Conservation (phyloP, 192 early-diverging fungal genomes). For the Coemansia sp. region DNA sequence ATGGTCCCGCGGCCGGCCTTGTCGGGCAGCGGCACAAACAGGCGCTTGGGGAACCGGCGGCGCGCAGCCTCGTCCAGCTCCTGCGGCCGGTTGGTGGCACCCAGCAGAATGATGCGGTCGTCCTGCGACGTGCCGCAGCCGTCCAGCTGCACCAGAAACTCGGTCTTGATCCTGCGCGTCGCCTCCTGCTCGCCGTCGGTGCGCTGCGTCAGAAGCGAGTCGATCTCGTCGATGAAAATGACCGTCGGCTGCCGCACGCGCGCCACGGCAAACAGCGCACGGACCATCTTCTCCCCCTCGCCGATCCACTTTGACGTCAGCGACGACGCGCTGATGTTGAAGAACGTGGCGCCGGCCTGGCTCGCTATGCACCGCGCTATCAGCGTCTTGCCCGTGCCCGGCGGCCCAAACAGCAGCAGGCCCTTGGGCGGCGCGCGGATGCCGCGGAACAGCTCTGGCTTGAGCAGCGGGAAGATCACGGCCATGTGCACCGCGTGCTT, state of each 20-base stretch:
- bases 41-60: constrained; percentile 65
- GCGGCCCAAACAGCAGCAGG: constrained; percentile 84
- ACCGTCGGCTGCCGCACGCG: constrained; percentile 81
- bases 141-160: constrained; percentile 80
- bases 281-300: constrained; percentile 92
- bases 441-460: constrained; percentile 84
- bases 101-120: constrained; percentile 77
- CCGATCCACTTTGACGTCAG: constrained; percentile 95
- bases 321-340: constrained; percentile 85
- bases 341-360: constrained; percentile 86
- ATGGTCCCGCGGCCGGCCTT: constrained; percentile 61
- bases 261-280: constrained; percentile 89
- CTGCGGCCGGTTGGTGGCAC: constrained; percentile 73
- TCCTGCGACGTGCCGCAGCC: constrained; percentile 73
- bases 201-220: constrained; percentile 83
- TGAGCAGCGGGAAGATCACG: constrained; percentile 77
- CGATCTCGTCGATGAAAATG: constrained; percentile 94
- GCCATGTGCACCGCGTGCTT: constrained; percentile 76
- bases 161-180: constrained; percentile 87
- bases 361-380: constrained; percentile 87
- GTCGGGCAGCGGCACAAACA: constrained; percentile 88
- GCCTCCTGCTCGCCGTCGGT: constrained; percentile 89
- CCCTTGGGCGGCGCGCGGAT: constrained; percentile 79
- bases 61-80: constrained; percentile 93
- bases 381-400: constrained; percentile 80